Base-by-base conservation (phyloP, 2,329 filamentous ascomycete species). In the Aureobasidium sp. region DNA sequence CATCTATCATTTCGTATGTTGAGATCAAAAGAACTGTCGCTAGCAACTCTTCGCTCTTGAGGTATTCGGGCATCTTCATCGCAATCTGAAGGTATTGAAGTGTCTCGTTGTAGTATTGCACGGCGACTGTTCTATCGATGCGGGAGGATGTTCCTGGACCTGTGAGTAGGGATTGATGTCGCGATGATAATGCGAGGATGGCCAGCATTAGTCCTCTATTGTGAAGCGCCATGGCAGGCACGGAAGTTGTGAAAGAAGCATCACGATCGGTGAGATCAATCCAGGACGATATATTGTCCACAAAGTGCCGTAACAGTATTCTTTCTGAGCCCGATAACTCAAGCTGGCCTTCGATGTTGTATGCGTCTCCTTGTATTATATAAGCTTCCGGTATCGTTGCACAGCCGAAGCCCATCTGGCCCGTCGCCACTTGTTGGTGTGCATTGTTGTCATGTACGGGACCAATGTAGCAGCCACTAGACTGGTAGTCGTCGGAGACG, bases 1-100 rank as follows among this genome's bases (percentile, higher is more conserved):
- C 81, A 58, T 85, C 81, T n/a, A 86, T 79, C 84, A 87, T 87
- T 70, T 87, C 84, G 65, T 86, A 87, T 0, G 82, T 83, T 14
- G 82, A 85, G 33, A 87, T 82, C 17, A 86, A 76, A 0, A 86
- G 72, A 0, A 82, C 79, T 0, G 83, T 87, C 0, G 81, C 80
- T 31, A 85, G 76, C 0, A 87, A 73, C 67, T 87, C 84, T 14
- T 77, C 76, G 31, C 81, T 84, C 50, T 77, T 79, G 6, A 80
- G 81, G 67, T 86, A 87, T 0, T 78, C 80, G 0, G 79, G 75
- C 65, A 83, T 84, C 12, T 80, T 77, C 70, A 87, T 79, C 0
- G 84, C 82, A 39, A 80, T 79, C 54, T 83, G 82, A 0, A 86
- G 73, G 64, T 86, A 87, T 54, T 83, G 81, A 0, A 87, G 73